These are phyloP conservation scores for Calocera cornea DNA, from an alignment of 768 basidiomycete genomes.

Conservation along the genomic window DNA sequence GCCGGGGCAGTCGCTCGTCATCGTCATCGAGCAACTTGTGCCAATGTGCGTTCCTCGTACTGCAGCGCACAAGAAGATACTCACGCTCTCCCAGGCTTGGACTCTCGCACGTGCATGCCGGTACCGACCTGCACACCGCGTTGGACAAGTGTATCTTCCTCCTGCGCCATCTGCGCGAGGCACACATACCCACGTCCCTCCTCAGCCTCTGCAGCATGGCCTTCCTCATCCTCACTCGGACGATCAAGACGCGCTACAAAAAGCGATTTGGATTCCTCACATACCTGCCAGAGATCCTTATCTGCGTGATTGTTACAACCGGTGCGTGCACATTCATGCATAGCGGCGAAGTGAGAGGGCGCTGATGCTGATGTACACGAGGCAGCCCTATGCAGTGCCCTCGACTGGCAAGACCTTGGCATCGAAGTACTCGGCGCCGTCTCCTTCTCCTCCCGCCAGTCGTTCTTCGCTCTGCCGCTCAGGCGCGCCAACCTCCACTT, in stretches of 20 bases:
- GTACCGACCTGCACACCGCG: conserved; percentile 49
- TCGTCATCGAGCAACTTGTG: conserved; percentile 55
- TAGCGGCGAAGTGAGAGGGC: background rate
- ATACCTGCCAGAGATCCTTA: conserved; percentile 77
- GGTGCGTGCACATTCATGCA: conserved; percentile 38
- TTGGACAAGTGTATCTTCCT: conserved; percentile 70
- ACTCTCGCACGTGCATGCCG: conserved; percentile 41
- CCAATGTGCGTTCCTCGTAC: conserved; percentile 47
- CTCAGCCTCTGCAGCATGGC: conserved; percentile 62
- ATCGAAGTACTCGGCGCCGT: conserved; percentile 77
- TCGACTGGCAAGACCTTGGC: conserved; percentile 63
- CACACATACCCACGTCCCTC: conserved; percentile 51
- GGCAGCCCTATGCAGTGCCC: conserved; percentile 52
- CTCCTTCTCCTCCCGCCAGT: conserved; percentile 39
- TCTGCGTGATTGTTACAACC: conserved; percentile 74
- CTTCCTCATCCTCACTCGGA: conserved; percentile 47
- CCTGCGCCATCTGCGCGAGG: conserved; percentile 33
- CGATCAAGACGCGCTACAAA: conserved; percentile 43
- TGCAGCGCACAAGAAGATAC: background rate
- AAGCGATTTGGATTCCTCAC: conserved; percentile 53
- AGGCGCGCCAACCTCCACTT: conserved; percentile 43
- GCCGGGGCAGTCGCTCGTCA: conserved; percentile 50
- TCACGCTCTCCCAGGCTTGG: conserved; percentile 33
- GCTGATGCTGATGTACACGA: conserved; percentile 4
- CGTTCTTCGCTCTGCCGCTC: conserved; percentile 65